phyloP scores from a whole-genome alignment of 306 rosid genomes.

The Vigna mungo region DNA sequence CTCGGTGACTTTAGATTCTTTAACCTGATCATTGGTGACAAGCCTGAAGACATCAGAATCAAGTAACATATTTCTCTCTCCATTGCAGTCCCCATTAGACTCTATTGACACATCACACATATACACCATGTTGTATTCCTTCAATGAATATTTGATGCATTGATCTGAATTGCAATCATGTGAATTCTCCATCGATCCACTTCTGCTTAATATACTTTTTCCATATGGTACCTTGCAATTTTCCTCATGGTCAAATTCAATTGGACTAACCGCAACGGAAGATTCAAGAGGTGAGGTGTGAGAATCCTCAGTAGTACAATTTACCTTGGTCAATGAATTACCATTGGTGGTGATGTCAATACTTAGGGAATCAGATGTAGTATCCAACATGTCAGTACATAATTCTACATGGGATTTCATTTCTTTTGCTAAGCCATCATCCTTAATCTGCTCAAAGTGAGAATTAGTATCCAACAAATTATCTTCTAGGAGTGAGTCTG shows the following conservation, averaged over 20 bases:
- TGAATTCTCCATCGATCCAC: conserved; percentile 42
- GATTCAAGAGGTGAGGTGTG: conserved; percentile 45
- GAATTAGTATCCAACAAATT: conserved; percentile 30
- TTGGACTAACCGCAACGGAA: conserved; percentile 26
- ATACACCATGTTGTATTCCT: conserved; percentile 33
- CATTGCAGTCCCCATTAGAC: conserved; percentile 39
- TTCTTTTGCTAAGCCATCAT: conserved; percentile 42
- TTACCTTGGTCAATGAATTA: conserved; percentile 38
- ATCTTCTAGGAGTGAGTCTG: conserved; percentile 37
- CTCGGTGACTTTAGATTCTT: conserved; percentile 43
- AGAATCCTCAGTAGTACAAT: conserved; percentile 38
- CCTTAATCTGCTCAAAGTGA: conserved; percentile 39
- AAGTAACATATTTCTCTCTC: conserved; percentile 24
- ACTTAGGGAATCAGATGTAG: conserved; percentile 24
- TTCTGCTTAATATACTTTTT: conserved; percentile 41
- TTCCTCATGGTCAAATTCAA: conserved; percentile 43
- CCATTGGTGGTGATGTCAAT: conserved; percentile 20
- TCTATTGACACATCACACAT: conserved; percentile 27
- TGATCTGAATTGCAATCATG: conserved; percentile 40
- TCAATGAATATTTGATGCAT: conserved; percentile 35
- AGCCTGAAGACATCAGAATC: conserved; percentile 13
- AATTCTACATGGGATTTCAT: conserved; percentile 38
- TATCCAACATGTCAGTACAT: conserved; percentile 14
- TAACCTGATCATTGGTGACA: conserved; percentile 33
- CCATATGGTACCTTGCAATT: conserved; percentile 43